These are phyloP conservation scores for Podospora didyma DNA, from an alignment of 495 filamentous ascomycete species.

Conservation along the genomic window DNA sequence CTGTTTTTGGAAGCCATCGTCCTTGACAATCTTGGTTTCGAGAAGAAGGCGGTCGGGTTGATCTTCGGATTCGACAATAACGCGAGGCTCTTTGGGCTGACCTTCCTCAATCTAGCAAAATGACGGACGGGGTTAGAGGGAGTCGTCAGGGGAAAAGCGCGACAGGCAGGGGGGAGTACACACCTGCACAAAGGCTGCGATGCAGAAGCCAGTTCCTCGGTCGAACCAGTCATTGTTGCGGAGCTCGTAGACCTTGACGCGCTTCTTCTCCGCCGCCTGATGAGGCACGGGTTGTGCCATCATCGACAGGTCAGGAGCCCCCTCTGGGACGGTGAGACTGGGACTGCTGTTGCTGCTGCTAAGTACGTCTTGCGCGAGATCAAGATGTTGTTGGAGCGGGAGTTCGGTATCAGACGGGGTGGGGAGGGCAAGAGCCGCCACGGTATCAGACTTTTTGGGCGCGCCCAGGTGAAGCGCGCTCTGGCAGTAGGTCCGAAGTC, in stretches of 20 bases:
- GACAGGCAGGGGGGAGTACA: constrained; percentile 29
- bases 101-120: constrained; percentile 36
- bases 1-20: constrained; percentile 97
- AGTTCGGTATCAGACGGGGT: constrained; percentile 40
- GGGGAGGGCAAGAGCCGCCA: constrained; percentile 46
- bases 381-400: constrained; percentile 40
- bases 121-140: constrained; percentile 1
- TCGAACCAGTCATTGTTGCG: constrained; percentile 99
- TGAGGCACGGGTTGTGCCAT: constrained; percentile 87
- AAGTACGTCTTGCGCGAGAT: constrained; percentile 36
- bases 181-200: constrained; percentile 72
- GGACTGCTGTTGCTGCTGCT: constrained; percentile 17
- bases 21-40: constrained; percentile 85
- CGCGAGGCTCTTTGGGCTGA: constrained; percentile 67
- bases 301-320: constrained; percentile 46
- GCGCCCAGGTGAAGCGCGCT: constrained; percentile 29
- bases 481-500: constrained; percentile 1
- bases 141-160: neutral
- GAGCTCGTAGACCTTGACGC: constrained; percentile 98
- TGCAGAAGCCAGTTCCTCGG: constrained; percentile 93
- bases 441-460: constrained; percentile 28
- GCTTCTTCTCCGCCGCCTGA: constrained; percentile 84
- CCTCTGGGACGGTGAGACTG: constrained; percentile 28
- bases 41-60: constrained; percentile 75
- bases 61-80: constrained; percentile 92